A percentile compares a stretch with the other conserved stretches of the same genome.
These are phyloP conservation scores for Aspergillus sp. DNA, from an alignment of 2,329 filamentous ascomycete species.

Conservation along the genomic window DNA sequence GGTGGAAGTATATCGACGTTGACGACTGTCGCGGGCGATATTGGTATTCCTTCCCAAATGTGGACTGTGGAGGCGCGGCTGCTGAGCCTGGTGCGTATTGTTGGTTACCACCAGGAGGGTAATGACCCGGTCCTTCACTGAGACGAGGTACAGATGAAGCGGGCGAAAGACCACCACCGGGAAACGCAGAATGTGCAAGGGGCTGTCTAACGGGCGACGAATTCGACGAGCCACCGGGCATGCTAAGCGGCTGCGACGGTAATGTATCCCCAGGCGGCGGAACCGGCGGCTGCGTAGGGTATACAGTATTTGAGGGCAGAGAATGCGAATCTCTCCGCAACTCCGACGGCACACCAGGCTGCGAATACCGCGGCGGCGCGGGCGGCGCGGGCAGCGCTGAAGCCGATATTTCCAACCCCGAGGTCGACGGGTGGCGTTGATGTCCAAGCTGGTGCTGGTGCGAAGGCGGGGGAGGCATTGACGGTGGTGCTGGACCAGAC, in stretches of 20 bases:
- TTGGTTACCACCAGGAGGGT: constrained; percentile 20
- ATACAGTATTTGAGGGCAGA: constrained; percentile 26
- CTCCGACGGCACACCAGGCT: constrained; percentile 9
- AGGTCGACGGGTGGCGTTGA: constrained; percentile 11
- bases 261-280: constrained; percentile 12
- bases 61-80: constrained; percentile 44
- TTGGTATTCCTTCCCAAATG: constrained; percentile 46
- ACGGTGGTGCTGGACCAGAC: not conserved
- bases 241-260: constrained; percentile 17
- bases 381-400: constrained; percentile 1
- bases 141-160: constrained; percentile 23
- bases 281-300: constrained; percentile 14
- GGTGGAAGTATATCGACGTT: constrained; percentile 80
- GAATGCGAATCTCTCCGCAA: constrained; percentile 13
- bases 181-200: constrained; percentile 7
- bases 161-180: constrained; percentile 10
- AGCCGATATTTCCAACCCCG: not conserved
- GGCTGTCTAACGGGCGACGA: constrained; percentile 9
- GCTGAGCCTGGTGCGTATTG: constrained; percentile 25
- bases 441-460: constrained; percentile 11
- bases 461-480: constrained; percentile 1
- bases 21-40: constrained; percentile 48
- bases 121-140: constrained; percentile 33
- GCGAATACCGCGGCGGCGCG: constrained; percentile 9
- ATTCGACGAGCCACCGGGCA: constrained; percentile 5